Base-by-base conservation (phyloP, 495 filamentous ascomycete genomes). In the Neurospora sp. region DNA sequence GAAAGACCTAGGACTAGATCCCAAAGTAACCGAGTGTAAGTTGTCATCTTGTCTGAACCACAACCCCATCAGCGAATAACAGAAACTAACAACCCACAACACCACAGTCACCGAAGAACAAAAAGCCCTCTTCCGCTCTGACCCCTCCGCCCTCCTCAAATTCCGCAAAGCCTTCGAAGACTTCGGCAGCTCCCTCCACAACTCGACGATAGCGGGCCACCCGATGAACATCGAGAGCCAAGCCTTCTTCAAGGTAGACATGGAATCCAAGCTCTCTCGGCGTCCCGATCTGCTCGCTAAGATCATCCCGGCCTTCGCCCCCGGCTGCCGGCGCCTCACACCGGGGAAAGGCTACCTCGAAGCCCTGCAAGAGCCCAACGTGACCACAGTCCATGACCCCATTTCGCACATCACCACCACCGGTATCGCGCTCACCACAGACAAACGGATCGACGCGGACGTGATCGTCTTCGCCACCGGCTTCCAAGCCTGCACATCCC, bases 321-420 rank as follows among this genome's bases (percentile, higher is more conserved):
- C 91, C 1, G 88, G 89, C 72, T 94, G 91, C 74, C 87, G 91
- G 37, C 88, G 91, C n/a, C 83, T 91, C 0, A 93, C 91, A 0
- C 91, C 91, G 0, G 91, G 91, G 0, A 88, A 85, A 4, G 91
- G 91, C 0, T 93, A 92, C 76, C 87, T 94, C 9, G 90, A 93
- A 73, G 86, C 91, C 5, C 81, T 93, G 1, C 80, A 84, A 4
- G 82, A 90, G 73, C 80, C 84, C 22, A 93, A 93, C 73, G 90
- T 92, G 14, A 81, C 83, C 68, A 89, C 89, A 68, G 84, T 92
- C 72, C 82, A 82, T 16, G 83, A 85, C 0, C 78, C 78, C 5
- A 92, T 93, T 77, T 70, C 82, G 3, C 74, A 76, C 18, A 84
- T 92, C 73, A 89, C 87, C 0, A 72, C 80, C 7, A 84, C 78